Evolutionary conservation across 2,329 filamentous ascomycete species (phyloP).

Genomic region (Fusarium sp.): DNA sequence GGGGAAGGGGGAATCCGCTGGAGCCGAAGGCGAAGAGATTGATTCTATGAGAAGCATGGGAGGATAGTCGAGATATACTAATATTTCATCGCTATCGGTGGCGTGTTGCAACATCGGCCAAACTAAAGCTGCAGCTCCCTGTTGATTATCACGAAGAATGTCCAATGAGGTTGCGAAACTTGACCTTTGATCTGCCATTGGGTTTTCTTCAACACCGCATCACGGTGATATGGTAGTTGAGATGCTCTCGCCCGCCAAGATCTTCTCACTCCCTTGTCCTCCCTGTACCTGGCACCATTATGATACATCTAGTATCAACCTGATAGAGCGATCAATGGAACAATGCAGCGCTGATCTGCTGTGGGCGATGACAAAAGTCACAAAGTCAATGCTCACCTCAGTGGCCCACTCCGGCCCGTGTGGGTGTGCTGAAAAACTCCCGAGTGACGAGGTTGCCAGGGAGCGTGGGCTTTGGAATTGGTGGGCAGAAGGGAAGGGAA

Average conservation of each 20-base stretch:
- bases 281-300: neutral
- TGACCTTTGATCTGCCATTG: constrained; percentile 11
- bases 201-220: neutral
- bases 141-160: neutral
- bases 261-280: neutral
- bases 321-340: constrained; percentile 4
- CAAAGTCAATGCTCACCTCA: constrained; percentile 16
- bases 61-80: neutral
- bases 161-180: constrained; percentile 23
- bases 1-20: neutral
- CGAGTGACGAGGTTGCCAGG: constrained; percentile 34
- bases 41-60: neutral
- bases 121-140: constrained; percentile 1
- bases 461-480: neutral
- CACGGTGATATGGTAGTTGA: neutral
- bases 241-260: neutral
- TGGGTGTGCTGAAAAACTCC: constrained; percentile 35
- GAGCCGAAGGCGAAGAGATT: constrained; percentile 4
- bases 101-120: neutral
- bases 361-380: neutral
- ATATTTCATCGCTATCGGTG: neutral
- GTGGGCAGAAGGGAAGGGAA: constrained; percentile 9
- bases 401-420: constrained; percentile 25
- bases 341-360: neutral
- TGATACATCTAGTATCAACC: neutral